Evolutionary conservation across 1,284 basidiomycete genomes (phyloP).

Genomic region (Bjerkandera adusta): DNA sequence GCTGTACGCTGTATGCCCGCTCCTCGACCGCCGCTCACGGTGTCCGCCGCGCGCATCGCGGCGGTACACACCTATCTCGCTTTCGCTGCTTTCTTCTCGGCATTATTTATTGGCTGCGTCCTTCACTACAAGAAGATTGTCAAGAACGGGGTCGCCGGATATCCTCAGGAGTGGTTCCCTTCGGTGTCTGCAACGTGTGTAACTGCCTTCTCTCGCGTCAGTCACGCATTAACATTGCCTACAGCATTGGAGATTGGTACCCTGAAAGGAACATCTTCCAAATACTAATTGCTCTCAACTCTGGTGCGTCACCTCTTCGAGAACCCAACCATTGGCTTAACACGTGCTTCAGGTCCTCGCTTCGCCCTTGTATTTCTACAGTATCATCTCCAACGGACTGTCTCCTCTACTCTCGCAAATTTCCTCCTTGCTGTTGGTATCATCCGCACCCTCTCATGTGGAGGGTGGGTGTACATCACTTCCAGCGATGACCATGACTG

Average conservation of each 20-base stretch:
- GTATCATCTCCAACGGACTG: slow-evolving; percentile 57
- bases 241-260: slow-evolving; percentile 89
- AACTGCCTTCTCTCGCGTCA: slow-evolving; percentile 1
- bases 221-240: slow-evolving; percentile 2
- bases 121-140: slow-evolving; percentile 88
- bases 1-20: slow-evolving; percentile 11
- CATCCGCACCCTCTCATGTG: slow-evolving; percentile 80
- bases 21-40: slow-evolving; percentile 3
- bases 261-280: slow-evolving; percentile 90
- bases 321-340: slow-evolving; percentile 1
- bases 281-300: slow-evolving; percentile 84
- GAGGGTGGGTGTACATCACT: slow-evolving; percentile 93
- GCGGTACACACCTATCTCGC: slow-evolving; percentile 73
- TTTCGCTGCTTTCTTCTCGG: slow-evolving; percentile 66
- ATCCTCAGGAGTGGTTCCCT: slow-evolving; percentile 91
- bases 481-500: slow-evolving; percentile 77
- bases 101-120: slow-evolving; percentile 66
- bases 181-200: slow-evolving; percentile 89
- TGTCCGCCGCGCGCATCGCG: slow-evolving; percentile 36
- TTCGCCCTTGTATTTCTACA: slow-evolving; percentile 76
- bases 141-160: slow-evolving; percentile 84
- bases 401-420: slow-evolving; percentile 45
- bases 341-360: slow-evolving; percentile 58
- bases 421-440: slow-evolving; percentile 66
- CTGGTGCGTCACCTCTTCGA: slow-evolving; percentile 44